A percentile compares a stretch with the other conserved stretches of the same genome.
Evolutionary conservation across 1,284 basidiomycete species (phyloP).

Genomic region (Acaromyces ingoldii): DNA sequence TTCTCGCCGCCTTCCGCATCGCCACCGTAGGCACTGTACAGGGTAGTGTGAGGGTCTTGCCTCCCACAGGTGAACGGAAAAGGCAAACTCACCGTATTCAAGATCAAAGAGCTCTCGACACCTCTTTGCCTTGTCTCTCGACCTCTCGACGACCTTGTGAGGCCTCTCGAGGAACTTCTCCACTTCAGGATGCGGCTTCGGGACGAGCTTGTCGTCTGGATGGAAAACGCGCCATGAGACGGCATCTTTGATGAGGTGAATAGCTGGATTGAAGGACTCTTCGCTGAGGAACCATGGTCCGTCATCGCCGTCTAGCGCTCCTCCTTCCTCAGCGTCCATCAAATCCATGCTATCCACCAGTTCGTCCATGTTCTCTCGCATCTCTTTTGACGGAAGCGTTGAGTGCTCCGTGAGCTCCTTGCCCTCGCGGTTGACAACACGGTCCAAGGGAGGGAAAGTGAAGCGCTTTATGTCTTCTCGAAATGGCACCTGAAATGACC

Average conservation of each 20-base stretch:
- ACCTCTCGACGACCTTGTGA: conserved; percentile 61
- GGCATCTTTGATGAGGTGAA: conserved; percentile 87
- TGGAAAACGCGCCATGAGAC: conserved; percentile 77
- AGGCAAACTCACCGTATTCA: conserved; percentile 52
- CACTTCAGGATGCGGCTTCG: conserved; percentile 77
- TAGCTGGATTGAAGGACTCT: conserved; percentile 77
- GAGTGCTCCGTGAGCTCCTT: conserved; percentile 69
- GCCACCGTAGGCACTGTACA: not conserved
- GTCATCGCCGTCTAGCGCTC: too few species aligned
- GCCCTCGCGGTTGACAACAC: conserved; percentile 70
- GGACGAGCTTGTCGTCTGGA: conserved; percentile 67
- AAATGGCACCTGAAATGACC: conserved; percentile 70
- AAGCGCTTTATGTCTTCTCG: conserved; percentile 86
- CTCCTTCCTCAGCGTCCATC: conserved; percentile 56
- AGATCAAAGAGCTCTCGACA: conserved; percentile 68
- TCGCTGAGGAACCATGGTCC: conserved; percentile 77
- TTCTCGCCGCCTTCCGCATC: not conserved
- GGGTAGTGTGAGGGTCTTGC: not conserved
- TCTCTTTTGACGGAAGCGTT: conserved; percentile 73
- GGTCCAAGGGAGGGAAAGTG: conserved; percentile 75
- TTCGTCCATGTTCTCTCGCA: conserved; percentile 73
- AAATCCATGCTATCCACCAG: conserved; percentile 84
- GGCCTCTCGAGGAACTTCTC: conserved; percentile 78
- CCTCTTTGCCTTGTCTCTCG: conserved; percentile 59
- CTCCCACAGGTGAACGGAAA: not conserved